Conservation (phyloP, 2,329 filamentous ascomycete genomes). For the Fusarium coffeatum region DNA sequence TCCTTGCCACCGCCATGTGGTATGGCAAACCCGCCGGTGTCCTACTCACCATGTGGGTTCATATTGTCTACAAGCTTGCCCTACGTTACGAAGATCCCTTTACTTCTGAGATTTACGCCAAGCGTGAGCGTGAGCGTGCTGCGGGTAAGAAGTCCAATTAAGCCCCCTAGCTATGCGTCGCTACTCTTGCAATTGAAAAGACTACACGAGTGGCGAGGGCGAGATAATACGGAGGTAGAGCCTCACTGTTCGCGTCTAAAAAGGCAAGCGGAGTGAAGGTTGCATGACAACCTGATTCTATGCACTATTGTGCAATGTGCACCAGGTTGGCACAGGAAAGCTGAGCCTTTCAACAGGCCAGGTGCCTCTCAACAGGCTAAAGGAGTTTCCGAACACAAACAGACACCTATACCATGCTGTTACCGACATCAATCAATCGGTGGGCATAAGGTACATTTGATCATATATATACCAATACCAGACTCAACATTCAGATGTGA, state of each 20-base stretch:
- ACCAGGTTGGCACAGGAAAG: constrained; percentile 37
- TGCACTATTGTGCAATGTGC: constrained; percentile 29
- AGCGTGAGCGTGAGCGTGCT: constrained; percentile 74
- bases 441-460: constrained; percentile 22
- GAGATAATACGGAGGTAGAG: not conserved
- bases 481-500: constrained; percentile 24
- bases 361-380: constrained; percentile 47
- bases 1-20: constrained; percentile 86
- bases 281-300: constrained; percentile 7
- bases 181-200: constrained; percentile 20
- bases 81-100: constrained; percentile 93
- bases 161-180: constrained; percentile 23
- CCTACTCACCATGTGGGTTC: constrained; percentile 78
- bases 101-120: constrained; percentile 91
- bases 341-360: constrained; percentile 47
- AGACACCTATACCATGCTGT: constrained; percentile 25
- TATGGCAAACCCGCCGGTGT: constrained; percentile 90
- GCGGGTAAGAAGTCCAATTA: constrained; percentile 66
- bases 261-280: not conserved
- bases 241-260: not conserved
- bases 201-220: constrained; percentile 7
- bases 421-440: constrained; percentile 36
- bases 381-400: constrained; percentile 38
- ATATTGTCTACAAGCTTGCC: constrained; percentile 82
- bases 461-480: constrained; percentile 37